phyloP scores from a whole-genome alignment of 768 basidiomycete genomes.

The Phlebiopsis flavidoalba region DNA sequence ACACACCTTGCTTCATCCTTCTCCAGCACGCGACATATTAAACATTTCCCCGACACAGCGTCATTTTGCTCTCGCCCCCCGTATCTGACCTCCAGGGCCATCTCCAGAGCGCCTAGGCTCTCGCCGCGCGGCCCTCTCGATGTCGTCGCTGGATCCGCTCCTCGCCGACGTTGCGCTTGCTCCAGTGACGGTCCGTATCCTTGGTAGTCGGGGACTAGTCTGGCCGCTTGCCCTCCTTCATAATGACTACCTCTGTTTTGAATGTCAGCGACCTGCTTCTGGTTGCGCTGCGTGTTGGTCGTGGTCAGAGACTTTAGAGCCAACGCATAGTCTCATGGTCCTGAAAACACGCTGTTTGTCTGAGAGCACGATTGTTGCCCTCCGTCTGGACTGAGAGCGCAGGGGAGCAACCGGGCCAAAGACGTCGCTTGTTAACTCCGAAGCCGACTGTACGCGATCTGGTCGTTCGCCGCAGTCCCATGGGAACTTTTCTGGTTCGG shows the following conservation, averaged over 20 bases:
- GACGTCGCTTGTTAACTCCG: constrained; percentile 33
- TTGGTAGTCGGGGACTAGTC: constrained; percentile 80
- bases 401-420: constrained; percentile 26
- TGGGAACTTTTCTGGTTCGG: constrained; percentile 5
- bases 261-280: constrained; percentile 56
- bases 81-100: constrained; percentile 17
- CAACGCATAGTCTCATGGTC: constrained; percentile 65
- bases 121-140: constrained; percentile 56
- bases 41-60: constrained; percentile 14
- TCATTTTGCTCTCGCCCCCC: constrained; percentile 25
- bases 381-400: constrained; percentile 34
- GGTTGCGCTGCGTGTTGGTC: constrained; percentile 69
- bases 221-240: constrained; percentile 64
- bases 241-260: constrained; percentile 69
- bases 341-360: constrained; percentile 46
- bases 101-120: constrained; percentile 38
- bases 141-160: constrained; percentile 48
- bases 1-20: constrained; percentile 25
- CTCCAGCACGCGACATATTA: constrained; percentile 13
- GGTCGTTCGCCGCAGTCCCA: constrained; percentile 42
- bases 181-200: constrained; percentile 62
- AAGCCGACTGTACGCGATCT: constrained; percentile 41
- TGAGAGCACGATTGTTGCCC: constrained; percentile 31
- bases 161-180: constrained; percentile 61
- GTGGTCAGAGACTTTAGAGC: constrained; percentile 67